A percentile compares a stretch with the other conserved stretches of the same genome.
Evolutionary conservation across 306 rosid genomes (phyloP).

Genomic region (Boehmeria nivea): DNA sequence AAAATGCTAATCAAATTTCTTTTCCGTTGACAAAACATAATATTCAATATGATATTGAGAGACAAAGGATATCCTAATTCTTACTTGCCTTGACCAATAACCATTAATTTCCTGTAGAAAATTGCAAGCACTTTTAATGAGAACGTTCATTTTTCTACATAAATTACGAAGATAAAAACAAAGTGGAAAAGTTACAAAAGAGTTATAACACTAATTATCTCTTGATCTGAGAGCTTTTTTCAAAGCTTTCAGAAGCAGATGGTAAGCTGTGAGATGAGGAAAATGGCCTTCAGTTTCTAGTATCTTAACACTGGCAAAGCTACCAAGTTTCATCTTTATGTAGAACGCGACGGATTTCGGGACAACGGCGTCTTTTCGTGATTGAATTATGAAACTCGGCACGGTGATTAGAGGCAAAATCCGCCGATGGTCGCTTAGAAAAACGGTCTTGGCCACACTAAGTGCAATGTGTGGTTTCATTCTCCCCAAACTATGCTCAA

Average conservation of each 20-base stretch:
- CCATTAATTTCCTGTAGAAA: no score
- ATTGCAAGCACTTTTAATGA: no score
- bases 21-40: no score
- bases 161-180: no score
- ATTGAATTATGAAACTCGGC: conserved; percentile 41
- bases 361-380: conserved; percentile 25
- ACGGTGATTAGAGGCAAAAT: conserved; percentile 31
- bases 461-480: conserved; percentile 40
- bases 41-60: no score
- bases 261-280: conserved; percentile 40
- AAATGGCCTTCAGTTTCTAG: conserved; percentile 40
- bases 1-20: no score
- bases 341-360: conserved; percentile 33
- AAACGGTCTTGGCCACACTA: conserved; percentile 29
- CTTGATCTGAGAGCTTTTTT: conserved; percentile 1
- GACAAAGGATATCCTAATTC: no score
- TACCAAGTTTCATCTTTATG: conserved; percentile 31
- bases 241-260: conserved; percentile 28
- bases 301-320: conserved; percentile 25
- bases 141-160: no score
- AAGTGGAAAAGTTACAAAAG: no score
- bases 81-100: no score
- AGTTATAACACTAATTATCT: no score
- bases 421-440: conserved; percentile 34
- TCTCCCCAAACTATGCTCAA: conserved; percentile 33